Evolutionary conservation across 441 rosid genomes (phyloP), one percentile per base, ranked within the genome.

Genomic region (Pelargonium fulgidum): DNA sequence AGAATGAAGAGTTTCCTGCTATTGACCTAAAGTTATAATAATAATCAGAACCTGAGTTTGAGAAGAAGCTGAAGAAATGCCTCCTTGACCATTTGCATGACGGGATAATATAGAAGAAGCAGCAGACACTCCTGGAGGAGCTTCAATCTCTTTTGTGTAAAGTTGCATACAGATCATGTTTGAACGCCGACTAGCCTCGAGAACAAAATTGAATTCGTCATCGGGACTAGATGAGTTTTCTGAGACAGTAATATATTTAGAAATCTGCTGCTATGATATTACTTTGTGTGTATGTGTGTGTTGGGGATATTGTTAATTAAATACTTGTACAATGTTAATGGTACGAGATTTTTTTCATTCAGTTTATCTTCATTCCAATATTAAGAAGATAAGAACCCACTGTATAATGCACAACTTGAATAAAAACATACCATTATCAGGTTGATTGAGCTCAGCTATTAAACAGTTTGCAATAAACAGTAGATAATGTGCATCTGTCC

Each of bases 171-270:
- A 91, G 12, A 66, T 81, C 87, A 80, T 81, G 81, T 91, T 89
- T 73, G 99, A 91, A 14, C 96, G 96, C 66, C 93, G 88, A 82
- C 84, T 81, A 76, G 93, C 90, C 96, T 93, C 97, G 64, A 81
- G 84, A 83, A 86, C 81, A 84, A 83, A 83, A 82, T 70, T 75
- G 77, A 87, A 82, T 77, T 80, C 82, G 70, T 81, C 87, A 80
- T 82, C 84, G 73, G 76, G 80, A 87, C 85, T 83, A 77, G 85
- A 82, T 75, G 93, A 82, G 72, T 81, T 79, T 78, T 88, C 93
- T 87, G 96, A 80, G 81, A 74, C 78, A 83, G 73, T 73, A 68
- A 77, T 64, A 73, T 75, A 52, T 76, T 84, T 76, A 85, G 89
- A 75, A 73, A 56, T 50, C 80, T 69, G 66, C 22, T 58, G 22